Evolutionary conservation across 176 grass and related monocot species (phyloP).

Genomic region (Echinochloa phyllopogon): DNA sequence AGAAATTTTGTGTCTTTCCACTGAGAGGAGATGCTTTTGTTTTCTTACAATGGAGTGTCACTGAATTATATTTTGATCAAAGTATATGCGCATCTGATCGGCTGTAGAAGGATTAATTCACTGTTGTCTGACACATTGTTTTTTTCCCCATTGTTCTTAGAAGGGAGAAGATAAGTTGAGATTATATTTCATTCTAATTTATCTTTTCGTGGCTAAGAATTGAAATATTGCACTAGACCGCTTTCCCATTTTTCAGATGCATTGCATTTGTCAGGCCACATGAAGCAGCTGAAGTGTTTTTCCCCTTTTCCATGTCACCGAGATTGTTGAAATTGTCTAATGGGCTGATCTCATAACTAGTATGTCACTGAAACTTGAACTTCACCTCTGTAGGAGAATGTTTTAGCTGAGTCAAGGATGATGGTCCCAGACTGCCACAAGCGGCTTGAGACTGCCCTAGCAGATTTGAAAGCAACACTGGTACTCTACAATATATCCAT

Average conservation of each 20-base stretch:
- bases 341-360: not conserved
- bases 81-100: not conserved
- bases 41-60: not conserved
- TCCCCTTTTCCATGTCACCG: not conserved
- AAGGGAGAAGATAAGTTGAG: not conserved
- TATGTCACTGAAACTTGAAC: not conserved
- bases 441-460: slow-evolving; percentile 79
- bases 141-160: not conserved
- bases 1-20: not conserved
- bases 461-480: slow-evolving; percentile 82
- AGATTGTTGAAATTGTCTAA: not conserved
- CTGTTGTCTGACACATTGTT: not conserved
- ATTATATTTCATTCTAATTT: not conserved
- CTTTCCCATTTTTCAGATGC: not conserved
- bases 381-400: slow-evolving; percentile 68
- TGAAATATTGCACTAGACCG: not conserved
- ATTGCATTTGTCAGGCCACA: not conserved
- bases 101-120: not conserved
- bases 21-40: not conserved
- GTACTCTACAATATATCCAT: slow-evolving; percentile 23
- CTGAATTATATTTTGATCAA: not conserved
- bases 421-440: slow-evolving; percentile 97
- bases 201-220: not conserved
- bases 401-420: slow-evolving; percentile 97
- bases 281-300: not conserved